Percentiles rank a stretch among this genome's conserved stretches.
Conservation (phyloP, 2,329 filamentous ascomycete genomes). For the Penicillium corylophilum region DNA sequence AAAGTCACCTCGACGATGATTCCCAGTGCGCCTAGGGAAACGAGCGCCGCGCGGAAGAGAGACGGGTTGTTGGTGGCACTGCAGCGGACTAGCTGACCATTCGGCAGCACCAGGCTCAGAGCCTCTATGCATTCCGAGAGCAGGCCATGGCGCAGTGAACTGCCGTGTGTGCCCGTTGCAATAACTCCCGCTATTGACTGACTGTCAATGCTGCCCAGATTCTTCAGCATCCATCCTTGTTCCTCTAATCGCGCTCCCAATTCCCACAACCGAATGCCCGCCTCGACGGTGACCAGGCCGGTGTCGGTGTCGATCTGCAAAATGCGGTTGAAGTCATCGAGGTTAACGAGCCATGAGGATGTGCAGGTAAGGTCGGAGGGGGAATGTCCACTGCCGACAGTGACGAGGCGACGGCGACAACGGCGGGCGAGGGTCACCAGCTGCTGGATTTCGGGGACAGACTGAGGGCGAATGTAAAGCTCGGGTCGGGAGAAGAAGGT, state of each 20-base stretch:
- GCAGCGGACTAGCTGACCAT: constrained; percentile 72
- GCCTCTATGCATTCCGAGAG: constrained; percentile 74
- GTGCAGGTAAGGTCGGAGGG: constrained; percentile 91
- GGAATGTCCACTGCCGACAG: constrained; percentile 88
- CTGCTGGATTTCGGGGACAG: constrained; percentile 78
- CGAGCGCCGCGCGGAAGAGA: constrained; percentile 82
- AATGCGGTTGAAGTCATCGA: constrained; percentile 77
- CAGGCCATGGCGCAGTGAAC: constrained; percentile 77
- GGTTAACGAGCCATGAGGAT: constrained; percentile 89
- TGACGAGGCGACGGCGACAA: constrained; percentile 78
- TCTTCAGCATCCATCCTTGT: constrained; percentile 79
- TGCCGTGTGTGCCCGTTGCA: constrained; percentile 89
- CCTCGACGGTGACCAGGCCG: constrained; percentile 72
- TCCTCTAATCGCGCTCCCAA: constrained; percentile 72
- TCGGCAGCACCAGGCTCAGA: constrained; percentile 77
- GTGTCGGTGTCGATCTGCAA: constrained; percentile 66
- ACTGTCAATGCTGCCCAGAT: constrained; percentile 90
- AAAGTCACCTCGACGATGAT: constrained; percentile 90
- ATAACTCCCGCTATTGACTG: constrained; percentile 93
- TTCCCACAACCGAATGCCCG: constrained; percentile 78
- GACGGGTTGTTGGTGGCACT: constrained; percentile 66
- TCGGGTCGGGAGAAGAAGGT: constrained; percentile 89
- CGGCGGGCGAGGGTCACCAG: constrained; percentile 74
- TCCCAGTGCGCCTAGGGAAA: constrained; percentile 85
- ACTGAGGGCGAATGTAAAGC: constrained; percentile 83